phyloP scores from a whole-genome alignment of 2,329 filamentous ascomycete genomes.

The Aureobasidium sp. region DNA sequence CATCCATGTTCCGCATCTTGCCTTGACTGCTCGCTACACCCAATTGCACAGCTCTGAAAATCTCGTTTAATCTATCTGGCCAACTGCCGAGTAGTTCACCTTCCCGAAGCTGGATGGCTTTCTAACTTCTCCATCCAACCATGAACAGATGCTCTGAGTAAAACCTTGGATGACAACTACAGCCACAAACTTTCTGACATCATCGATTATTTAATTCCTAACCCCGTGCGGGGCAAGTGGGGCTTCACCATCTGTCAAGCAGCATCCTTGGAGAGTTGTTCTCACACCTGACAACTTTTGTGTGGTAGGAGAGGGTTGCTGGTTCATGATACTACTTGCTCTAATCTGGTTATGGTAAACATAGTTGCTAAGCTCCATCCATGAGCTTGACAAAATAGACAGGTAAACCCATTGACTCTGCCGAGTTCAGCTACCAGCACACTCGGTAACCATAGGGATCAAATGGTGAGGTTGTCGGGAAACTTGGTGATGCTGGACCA shows the following conservation, averaged over 20 bases:
- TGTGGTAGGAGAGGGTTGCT: background rate
- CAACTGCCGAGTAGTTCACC: background rate
- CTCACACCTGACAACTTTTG: background rate
- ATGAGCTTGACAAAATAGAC: background rate
- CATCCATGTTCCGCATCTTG: background rate
- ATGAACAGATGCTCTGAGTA: background rate
- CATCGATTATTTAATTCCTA: background rate
- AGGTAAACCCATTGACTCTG: background rate
- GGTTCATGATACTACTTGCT: background rate
- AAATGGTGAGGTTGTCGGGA: too few relatives aligned
- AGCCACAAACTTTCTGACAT: conserved; percentile 4
- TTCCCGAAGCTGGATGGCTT: background rate
- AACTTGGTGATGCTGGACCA: background rate
- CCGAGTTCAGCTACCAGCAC: background rate
- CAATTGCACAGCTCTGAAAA: background rate
- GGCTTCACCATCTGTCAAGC: background rate
- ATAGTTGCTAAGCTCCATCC: background rate
- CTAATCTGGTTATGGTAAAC: background rate
- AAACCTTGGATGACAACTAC: conserved; percentile 6
- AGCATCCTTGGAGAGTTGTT: background rate
- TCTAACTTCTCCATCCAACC: background rate
- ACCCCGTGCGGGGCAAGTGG: background rate
- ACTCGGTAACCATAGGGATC: background rate
- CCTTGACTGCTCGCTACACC: background rate
- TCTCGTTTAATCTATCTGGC: background rate